Base-by-base conservation (phyloP, 176 grass and related monocot species). In the Oryza coarctata region DNA sequence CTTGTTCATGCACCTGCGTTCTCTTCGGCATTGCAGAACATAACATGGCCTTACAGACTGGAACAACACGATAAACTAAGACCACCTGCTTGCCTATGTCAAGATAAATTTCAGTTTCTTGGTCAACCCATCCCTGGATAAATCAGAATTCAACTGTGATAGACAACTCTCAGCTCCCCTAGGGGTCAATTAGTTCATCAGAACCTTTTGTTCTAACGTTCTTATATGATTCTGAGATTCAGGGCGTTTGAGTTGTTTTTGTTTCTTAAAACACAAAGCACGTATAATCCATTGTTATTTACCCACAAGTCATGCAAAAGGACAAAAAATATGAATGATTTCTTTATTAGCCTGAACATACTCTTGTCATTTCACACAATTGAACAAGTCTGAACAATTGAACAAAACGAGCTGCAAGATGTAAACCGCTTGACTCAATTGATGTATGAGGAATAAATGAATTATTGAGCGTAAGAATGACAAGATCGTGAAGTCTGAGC, bases 341-440 rank as follows among this genome's bases (percentile, higher is more conserved):
- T 75, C 1, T 79, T 47, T 25, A 57, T 76, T 78, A 55, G 4
- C 13, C 27, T 73, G 14, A 73, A 71, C 18, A 62, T 39, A 64
- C 40, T 77, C 12, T 26, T 73, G 2, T 39, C 58, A 64, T 55
- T 63, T 65, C 70, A 79, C 80, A 74, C 45, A 88, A 68, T n/a
- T 20, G 39, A 35, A 38, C 12, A 73, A 9, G 20, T 63, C 70
- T 70, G 32, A 18, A 81, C 3, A 39, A 81, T 20, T 41, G 63
- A 81, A 28, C 25, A 81, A 77, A 70, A 77, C 5, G 76, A 20
- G 13, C 2, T 52, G 40, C 18, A 20, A 10, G 11, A 20, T 45
- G 38, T 63, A 78, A 82, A 78, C 57, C 33, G 79, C 74, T 63
- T 43, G 26, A 43, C 7, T n/a, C 44, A 72, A n/a, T n/a, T n/a